These are phyloP conservation scores for Diplotaxis tenuifolia DNA, from an alignment of 345 rosid genomes.

Conservation along the genomic window DNA sequence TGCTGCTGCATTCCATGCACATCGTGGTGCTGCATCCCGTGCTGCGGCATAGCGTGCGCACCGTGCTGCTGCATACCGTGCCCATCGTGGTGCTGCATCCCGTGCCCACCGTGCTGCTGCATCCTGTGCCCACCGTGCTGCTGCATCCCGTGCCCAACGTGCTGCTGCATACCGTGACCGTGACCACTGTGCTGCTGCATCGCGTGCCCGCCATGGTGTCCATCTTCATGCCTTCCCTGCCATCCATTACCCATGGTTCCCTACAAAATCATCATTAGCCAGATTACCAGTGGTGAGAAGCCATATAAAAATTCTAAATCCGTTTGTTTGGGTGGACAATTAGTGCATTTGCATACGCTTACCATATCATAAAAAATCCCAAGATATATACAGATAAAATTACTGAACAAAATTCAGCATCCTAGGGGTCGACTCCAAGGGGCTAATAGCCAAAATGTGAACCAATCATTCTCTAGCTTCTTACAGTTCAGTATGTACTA, in stretches of 20 bases:
- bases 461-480: neutral
- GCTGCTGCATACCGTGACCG: neutral
- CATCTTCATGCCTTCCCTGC: conserved; percentile 19
- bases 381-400: neutral
- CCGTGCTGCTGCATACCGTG: conserved; percentile 7
- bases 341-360: neutral
- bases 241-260: conserved; percentile 27
- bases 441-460: neutral
- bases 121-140: neutral
- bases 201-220: neutral
- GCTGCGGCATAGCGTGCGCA: neutral
- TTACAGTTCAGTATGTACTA: too few species aligned
- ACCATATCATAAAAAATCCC: neutral
- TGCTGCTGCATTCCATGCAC: neutral
- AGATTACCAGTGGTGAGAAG: neutral
- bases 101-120: neutral
- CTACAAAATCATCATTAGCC: neutral
- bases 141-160: neutral
- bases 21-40: neutral
- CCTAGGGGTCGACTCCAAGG: neutral
- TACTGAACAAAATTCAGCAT: neutral
- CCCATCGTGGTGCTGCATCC: neutral
- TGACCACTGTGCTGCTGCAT: neutral
- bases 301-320: neutral
- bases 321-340: neutral